A percentile compares a stretch with the other conserved stretches of the same genome.
Conservation (phyloP, 495 filamentous ascomycete genomes). For the Parachaetomium inaequale region DNA sequence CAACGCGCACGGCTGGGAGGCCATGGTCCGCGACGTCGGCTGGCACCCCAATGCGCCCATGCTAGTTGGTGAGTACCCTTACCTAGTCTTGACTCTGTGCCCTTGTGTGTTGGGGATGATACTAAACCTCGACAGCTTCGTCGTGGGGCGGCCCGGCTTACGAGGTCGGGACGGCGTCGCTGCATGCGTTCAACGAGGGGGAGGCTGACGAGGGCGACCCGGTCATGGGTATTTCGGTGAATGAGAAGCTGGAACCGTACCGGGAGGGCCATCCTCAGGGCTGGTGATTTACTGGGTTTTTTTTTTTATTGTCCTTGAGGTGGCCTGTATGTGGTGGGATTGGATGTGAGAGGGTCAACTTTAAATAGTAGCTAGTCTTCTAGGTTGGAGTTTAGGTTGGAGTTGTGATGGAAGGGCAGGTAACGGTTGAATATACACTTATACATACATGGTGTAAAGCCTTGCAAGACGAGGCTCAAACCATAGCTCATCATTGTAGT, state of each 20-base stretch:
- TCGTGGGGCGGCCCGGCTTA: slow-evolving; percentile 73
- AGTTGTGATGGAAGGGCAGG: not conserved
- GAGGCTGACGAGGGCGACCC: slow-evolving; percentile 64
- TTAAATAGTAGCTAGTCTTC: not conserved
- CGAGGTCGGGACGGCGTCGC: slow-evolving; percentile 65
- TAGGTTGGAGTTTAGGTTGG: not conserved
- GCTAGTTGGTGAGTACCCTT: slow-evolving; percentile 66
- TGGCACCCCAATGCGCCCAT: slow-evolving; percentile 93
- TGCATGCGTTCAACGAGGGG: slow-evolving; percentile 72
- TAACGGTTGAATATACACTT: not conserved
- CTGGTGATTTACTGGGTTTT: too few species aligned
- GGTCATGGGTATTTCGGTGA: slow-evolving; percentile 52
- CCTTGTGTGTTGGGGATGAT: not conserved
- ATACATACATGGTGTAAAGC: too few species aligned
- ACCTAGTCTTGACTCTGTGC: not conserved
- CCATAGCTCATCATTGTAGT: too few species aligned
- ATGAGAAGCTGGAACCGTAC: slow-evolving; percentile 42
- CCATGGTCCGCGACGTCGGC: slow-evolving; percentile 85
- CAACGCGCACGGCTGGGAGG: slow-evolving; percentile 57
- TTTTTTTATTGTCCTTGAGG: too few species aligned
- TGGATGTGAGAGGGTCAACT: not conserved
- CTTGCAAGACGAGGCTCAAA: too few species aligned
- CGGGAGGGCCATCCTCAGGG: not conserved
- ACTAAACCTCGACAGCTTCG: slow-evolving; percentile 53
- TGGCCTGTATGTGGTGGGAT: not conserved